Base-by-base conservation (phyloP, 2,329 filamentous ascomycete genomes). In the Pseudogymnoascus destructans region DNA sequence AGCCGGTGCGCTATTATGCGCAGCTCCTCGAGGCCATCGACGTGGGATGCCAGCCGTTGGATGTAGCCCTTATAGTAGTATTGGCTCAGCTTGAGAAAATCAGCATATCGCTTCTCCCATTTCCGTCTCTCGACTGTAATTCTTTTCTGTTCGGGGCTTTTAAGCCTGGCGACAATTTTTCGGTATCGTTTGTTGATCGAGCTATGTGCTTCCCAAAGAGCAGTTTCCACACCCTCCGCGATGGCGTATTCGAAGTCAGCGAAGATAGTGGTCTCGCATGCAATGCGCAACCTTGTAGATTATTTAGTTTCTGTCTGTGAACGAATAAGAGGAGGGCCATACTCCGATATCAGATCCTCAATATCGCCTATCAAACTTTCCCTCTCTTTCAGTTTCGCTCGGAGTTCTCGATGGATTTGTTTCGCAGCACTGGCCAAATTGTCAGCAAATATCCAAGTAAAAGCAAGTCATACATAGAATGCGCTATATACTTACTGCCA, bases 31-130 rank as follows among this genome's bases (percentile, higher is more conserved):
- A 69, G 61, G 23, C 66, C 66, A 5, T 59, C 75, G 66, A 81
- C 85, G 56, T 77, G 76, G 23, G 75, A 77, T 57, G 86, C 84
- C 21, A 96, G 76, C 59, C 85, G 82, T 70, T 92, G 84, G 58
- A 96, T 86, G 67, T 89, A 93, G 63, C 83, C 84, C 66, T 87
- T 83, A 75, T 97, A 97, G 71, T 95, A 96, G 66, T 83, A 82
- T 71, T 93, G 88, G 63, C 89, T 87, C 52, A 85, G 85, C 72
- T 92, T 95, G 65, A 97, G 82, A 70, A 95, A 97, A 64, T 82
- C 81, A 59, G 85, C 76, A 70, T 95, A 97, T 63, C 85, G 79
- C 72, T 87, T 91, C 69, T 88, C 85, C 56, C 92, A 75, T 71
- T 90, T 93, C 62, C 91, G 82, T 66, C 82, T 82, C 71, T 82